Evolutionary conservation across 75 land plant genomes (phyloP), one percentile per base, ranked within the genome.

Genomic region (Larix kaempferi): DNA sequence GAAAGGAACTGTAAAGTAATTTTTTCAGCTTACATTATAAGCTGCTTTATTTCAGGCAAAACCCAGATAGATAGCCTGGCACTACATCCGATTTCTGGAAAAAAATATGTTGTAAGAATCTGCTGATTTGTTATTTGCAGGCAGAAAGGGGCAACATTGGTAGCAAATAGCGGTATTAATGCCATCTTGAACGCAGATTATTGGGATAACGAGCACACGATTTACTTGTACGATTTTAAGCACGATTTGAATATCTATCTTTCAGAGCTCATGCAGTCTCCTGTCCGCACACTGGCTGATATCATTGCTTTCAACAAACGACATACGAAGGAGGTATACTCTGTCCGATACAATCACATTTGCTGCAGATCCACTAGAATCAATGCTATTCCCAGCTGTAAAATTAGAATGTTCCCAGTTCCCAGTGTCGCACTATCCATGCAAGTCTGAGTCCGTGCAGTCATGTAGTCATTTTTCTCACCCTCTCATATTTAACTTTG

Each of bases 271-370:
- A 7, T 63, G n/a, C n/a, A 26, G 12, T 88, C 91, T 44, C 80
- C 88, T 15, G 91, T 91, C 13, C 72, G 89, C 41, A 80, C 84
- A 19, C 82, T 91, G 6, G 91, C 81, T 15, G 93, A 91, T 61
- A 69, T 86, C 4, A 90, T 92, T 52, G 84, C 82, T n/a, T 90
- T 92, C 87, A 90, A 92, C 82, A 66, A 84, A 0, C 71, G 77
- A 63, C 75, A 81, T 80, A 33, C 81, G 33, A 21, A 66, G 14
- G 25, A 76, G 86, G 91, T 89, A 71, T 61, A 63, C 44, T 26
- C 16, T 19, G 23, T 5, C 64, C 16, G 54, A 62, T 25, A 10
- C 7, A 25, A 11, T 25, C 64, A 8, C 25, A n/a, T 62, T n/a
- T 15, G 22, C 25, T 62, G 64, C 22, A 10, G 21, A n/a, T 62